Base-by-base conservation (phyloP, 768 basidiomycete genomes). In the Lactarius sp. region DNA sequence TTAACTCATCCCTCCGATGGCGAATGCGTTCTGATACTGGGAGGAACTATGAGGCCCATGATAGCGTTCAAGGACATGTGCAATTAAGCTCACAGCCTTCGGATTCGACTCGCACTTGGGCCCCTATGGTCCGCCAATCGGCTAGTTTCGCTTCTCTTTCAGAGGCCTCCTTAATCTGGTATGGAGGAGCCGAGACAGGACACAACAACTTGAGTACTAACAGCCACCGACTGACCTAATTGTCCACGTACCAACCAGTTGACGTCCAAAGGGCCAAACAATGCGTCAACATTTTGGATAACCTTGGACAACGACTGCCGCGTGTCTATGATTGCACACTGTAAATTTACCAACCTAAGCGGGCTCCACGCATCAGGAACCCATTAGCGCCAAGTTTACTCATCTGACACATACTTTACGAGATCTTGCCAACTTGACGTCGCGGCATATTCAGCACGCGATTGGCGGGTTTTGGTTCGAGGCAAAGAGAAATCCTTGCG, bases 361-460 rank as follows among this genome's bases (percentile, higher is more conserved):
- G 13, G 47, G 31, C 9, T 53, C 14, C 20, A 13, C 20, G 18
- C 52, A 16, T 34, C 44, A 59, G 46, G n/a, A 52, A 5, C 37
- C 18, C 52, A 33, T 47, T 56, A 39, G 49, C 62, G 42, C 5
- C 14, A 52, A 51, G 36, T 53, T 27, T 16, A 59, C n/a, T 52
- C 46, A 44, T 34, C 64, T 56, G 41, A 59, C 33, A 74, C 85
- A 64, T 64, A 92, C 91, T 85, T 85, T 69, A 86, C 81, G 22
- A 93, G 76, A 65, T 90, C 87, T 61, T 89, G 85, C 79, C 81
- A 86, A 12, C 74, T 77, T 10, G 85, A 82, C 4, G 84, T 87
- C 69, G 77, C 82, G 41, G 69, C 68, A 49, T 59, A 68, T 64
- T 70, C 31, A 50, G 68, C 70, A 61, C 69, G 72, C 36, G 53